Evolutionary conservation across 2,329 filamentous ascomycete species (phyloP), one percentile per base, ranked within the genome.

Genomic region (Diaporthe citri): DNA sequence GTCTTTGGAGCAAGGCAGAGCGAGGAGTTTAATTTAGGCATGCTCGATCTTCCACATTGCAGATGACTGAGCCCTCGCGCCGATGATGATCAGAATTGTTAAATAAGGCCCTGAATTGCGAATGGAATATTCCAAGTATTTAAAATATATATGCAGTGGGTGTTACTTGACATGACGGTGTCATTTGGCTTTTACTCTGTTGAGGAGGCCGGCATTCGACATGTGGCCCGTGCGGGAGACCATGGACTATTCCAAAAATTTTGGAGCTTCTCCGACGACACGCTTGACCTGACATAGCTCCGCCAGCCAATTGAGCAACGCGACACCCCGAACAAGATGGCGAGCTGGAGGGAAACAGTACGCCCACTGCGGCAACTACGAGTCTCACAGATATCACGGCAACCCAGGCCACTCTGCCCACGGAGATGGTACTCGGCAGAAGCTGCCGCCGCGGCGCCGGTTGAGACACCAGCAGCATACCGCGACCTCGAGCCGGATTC

Each of bases 401-500:
- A 71, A 62, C 83, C 75, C 81, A 81, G 77, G 80, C 82, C 74
- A 78, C 76, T 72, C 72, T 85, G 74, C 46, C 59, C 82, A 69
- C 82, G 82, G 75, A 84, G 87, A 82, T 88, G 86, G 79, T 85
- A 85, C 74, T 89, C 88, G n/a, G 87, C 86, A 60, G 82, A 85
- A 76, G 84, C 84, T 17, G 80, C 81, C 69, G 83, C 84, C 77
- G 82, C 79, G 25, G 73, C 76, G 12, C 73, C 77, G 22, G 74
- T 67, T 25, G 64, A 64, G 76, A 55, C 48, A 46, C 22, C 64
- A 74, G 75, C 67, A 75, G 81, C 79, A 48, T 81, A 89, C 55
- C 79, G 82, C 62, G 89, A 90, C 76, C 84, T 91, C 76, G 89
- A 91, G 79, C 77, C 82, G 52, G 84, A 87, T 46, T 90, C 89